These are phyloP conservation scores for Fusarium citri DNA, from an alignment of 2,329 filamentous ascomycete genomes.

Conservation along the genomic window DNA sequence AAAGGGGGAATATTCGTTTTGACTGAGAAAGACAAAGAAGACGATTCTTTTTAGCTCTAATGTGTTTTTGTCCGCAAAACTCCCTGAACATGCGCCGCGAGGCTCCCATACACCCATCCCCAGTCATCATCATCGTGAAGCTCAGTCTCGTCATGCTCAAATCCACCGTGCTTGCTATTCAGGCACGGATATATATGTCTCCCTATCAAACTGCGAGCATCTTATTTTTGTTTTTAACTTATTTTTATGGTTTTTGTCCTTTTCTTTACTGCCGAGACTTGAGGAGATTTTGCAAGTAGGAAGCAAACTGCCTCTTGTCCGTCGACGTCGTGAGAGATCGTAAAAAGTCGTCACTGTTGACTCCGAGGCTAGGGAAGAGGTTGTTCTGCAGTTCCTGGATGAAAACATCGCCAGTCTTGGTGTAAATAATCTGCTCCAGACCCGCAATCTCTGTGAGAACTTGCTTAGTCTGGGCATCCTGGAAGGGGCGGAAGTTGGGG, in stretches of 20 bases:
- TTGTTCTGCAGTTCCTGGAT: conserved; percentile 73
- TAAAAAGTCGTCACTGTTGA: conserved; percentile 71
- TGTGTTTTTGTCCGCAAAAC: conserved; percentile 46
- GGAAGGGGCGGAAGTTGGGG: conserved; percentile 79
- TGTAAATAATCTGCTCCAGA: conserved; percentile 89
- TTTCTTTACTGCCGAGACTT: conserved; percentile 55
- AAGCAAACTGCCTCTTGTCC: conserved; percentile 71
- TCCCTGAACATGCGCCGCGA: conserved; percentile 48
- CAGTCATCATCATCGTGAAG: conserved; percentile 29
- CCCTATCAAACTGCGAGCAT: conserved; percentile 7
- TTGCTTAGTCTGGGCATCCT: conserved; percentile 87
- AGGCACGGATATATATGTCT: not conserved
- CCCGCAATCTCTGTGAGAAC: conserved; percentile 88
- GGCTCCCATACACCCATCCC: conserved; percentile 33
- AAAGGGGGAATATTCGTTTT: conserved; percentile 43
- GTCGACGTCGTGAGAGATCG: conserved; percentile 67
- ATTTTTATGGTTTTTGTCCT: not conserved
- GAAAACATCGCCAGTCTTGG: conserved; percentile 88
- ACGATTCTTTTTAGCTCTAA: conserved; percentile 48
- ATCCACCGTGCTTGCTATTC: conserved; percentile 16
- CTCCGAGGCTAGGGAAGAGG: conserved; percentile 73
- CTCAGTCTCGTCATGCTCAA: conserved; percentile 9
- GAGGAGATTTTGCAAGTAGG: conserved; percentile 71
- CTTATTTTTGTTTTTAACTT: not conserved
- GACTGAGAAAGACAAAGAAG: conserved; percentile 44